Evolutionary conservation across 345 rosid species (phyloP), one percentile per base, ranked within the genome.

Genomic region (Heritiera fomes): DNA sequence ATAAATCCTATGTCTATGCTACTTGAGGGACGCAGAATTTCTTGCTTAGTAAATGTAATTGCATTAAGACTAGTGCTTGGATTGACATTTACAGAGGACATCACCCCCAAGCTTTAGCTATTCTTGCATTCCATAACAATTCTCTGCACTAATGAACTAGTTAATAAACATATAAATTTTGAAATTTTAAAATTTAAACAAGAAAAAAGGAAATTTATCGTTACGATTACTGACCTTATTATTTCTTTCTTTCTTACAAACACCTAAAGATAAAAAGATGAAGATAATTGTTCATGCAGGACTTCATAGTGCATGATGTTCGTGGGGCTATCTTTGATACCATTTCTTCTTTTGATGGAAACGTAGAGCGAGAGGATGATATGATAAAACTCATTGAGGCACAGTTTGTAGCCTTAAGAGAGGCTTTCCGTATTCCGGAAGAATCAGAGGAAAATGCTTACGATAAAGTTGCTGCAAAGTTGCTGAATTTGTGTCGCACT

Each of bases 401-500:
- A 69, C 89, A 90, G 80, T 80, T 90, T 8, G 34, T 58, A 28
- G 80, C 88, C 1, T 86, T 91, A 61, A 83, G 65, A 66, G 81
- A 80, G 64, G 86, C 86, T 46, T 86, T 90, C 63, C 79, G 81
- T 64, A 66, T 90, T 49, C 72, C 88, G 4, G 73, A 1, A 62
- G 91, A 87, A 23, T 73, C 79, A 52, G 85, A 82, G 20, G 87
- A 80, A 73, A 87, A 84, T 41, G 84, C 71, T 71, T 3, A 30
- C 41, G 0, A 49, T 50, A 71, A 23, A 68, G 91, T 90, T 75
- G 91, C 91, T 62, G 70, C 79, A 20, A 94, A 90, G 88, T 68
- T 94, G 77, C 81, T 92, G 65, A 90, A 91, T 86, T 79, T 94
- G n/a, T 92, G 80, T 73, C 92, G 93, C 28, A 92, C 92, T n/a